Percentiles rank a stretch among this genome's conserved stretches.
These are phyloP conservation scores for Saccharomycopsis sp. DNA, from an alignment of 805 yeast species.

Conservation along the genomic window DNA sequence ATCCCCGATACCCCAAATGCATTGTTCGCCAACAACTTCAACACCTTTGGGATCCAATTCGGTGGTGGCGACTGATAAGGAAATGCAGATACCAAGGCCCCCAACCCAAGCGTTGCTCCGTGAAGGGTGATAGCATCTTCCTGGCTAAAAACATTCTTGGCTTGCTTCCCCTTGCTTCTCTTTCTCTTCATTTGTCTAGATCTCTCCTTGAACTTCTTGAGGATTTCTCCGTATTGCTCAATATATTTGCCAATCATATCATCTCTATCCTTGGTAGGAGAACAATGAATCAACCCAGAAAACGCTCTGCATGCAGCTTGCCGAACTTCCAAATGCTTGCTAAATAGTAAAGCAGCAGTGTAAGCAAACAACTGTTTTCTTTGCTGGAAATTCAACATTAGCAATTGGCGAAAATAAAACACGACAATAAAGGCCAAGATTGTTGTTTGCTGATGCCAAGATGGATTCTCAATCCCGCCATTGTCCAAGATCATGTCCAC, in stretches of 20 bases:
- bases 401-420: constrained; percentile 59
- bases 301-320: constrained; percentile 62
- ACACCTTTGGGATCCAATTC: constrained; percentile 69
- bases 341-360: constrained; percentile 46
- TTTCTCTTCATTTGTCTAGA: constrained; percentile 23
- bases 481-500: constrained; percentile 36
- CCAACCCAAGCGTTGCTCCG: constrained; percentile 82
- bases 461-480: constrained; percentile 29
- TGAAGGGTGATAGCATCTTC: constrained; percentile 48
- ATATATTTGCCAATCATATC: constrained; percentile 33
- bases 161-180: constrained; percentile 6
- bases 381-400: constrained; percentile 41
- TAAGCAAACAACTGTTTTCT: constrained; percentile 41
- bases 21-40: constrained; percentile 60
- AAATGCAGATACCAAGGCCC: constrained; percentile 81
- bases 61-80: constrained; percentile 92
- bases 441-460: constrained; percentile 55
- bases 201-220: constrained; percentile 27
- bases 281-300: constrained; percentile 66
- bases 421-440: constrained; percentile 64
- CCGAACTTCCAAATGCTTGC: constrained; percentile 64
- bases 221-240: constrained; percentile 34
- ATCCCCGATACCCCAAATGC: constrained; percentile 67
- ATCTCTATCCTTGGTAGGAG: constrained; percentile 37
- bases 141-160: constrained; percentile 27